Base-by-base conservation (phyloP, 1,284 basidiomycete genomes). In the Tylopilus sp. region DNA sequence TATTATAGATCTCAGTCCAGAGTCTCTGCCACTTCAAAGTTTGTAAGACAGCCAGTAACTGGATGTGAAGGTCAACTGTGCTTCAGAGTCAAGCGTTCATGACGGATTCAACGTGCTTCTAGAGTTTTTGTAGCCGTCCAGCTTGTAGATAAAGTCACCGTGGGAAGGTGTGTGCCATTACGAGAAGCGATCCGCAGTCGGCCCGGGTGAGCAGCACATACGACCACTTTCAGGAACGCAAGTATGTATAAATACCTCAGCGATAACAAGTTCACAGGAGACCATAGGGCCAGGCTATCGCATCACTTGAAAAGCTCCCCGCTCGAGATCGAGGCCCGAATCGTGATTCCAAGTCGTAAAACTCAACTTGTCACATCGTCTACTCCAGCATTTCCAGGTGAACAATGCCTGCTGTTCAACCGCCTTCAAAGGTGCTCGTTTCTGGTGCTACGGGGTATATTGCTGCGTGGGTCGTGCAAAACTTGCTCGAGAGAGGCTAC, bases 401-500 rank as follows among this genome's bases (percentile, higher is more conserved):
- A 41, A 58, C 39, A 19, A 86, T 86, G 84, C 80, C 83, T 16
- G 70, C 80, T 52, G 72, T 86, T 58, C 67, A 74, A 47, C 69
- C 78, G 38, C 80, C 81, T 15, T 64, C 67, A 61, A 82, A 83
- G 67, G 73, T 83, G 6, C 81, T 82, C 53, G 80, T 83, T 29
- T 76, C 81, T 2, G 82, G 82, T 44, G 81, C 77, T 0, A 81
- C 77, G 32, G 82, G 82, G 24, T 83, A 76, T 61, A 71, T 82
- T 49, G 81, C 79, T 12, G 62, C 74, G 12, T 82, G 82, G 82
- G 74, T 82, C 57, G 75, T 78, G 16, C 71, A 64, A 33, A 69
- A 61, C 26, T 67, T 83, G 41, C 74, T 83, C 19, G 72, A 80
- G 56, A 73, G 69, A 24, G 78, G 76, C 57, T 84, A 79, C 60